These are phyloP conservation scores for Hyaloscypha variabilis DNA, from an alignment of 495 filamentous ascomycete species.

Conservation along the genomic window DNA sequence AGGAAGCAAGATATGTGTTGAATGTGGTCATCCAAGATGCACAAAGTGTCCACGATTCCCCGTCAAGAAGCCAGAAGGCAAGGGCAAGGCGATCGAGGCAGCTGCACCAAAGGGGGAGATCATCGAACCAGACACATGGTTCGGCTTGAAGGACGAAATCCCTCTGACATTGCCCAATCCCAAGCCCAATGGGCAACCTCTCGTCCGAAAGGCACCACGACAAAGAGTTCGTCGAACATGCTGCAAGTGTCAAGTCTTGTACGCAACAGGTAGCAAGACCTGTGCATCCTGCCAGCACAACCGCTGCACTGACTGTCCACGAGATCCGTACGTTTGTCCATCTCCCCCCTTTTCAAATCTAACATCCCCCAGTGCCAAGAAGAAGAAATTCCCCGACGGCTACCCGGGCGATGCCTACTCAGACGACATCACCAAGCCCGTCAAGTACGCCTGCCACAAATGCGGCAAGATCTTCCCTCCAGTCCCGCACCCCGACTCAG, in stretches of 20 bases:
- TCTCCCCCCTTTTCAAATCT: slow-evolving; percentile 30
- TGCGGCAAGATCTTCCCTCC: slow-evolving; percentile 57
- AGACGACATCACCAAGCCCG: slow-evolving; percentile 40
- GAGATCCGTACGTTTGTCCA: slow-evolving; percentile 74
- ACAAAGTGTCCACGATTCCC: slow-evolving; percentile 72
- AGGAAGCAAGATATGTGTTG: slow-evolving; percentile 66
- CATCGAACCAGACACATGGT: slow-evolving; percentile 31
- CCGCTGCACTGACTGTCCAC: slow-evolving; percentile 80
- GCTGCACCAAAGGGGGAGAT: slow-evolving; percentile 11
- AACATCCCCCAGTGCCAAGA: slow-evolving; percentile 58
- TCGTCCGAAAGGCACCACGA: slow-evolving; percentile 63
- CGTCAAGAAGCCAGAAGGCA: slow-evolving; percentile 19
- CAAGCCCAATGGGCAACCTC: slow-evolving; percentile 68
- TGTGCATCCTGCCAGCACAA: slow-evolving; percentile 74
- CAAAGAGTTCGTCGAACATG: slow-evolving; percentile 78
- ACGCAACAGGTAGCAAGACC: slow-evolving; percentile 57
- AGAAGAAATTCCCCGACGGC: slow-evolving; percentile 73
- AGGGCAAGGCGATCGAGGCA: slow-evolving; percentile 24
- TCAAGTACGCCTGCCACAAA: slow-evolving; percentile 65
- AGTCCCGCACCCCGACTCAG: slow-evolving; percentile 26
- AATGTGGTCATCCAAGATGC: slow-evolving; percentile 77
- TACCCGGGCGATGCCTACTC: slow-evolving; percentile 69
- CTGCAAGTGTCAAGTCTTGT: slow-evolving; percentile 71
- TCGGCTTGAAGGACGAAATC: slow-evolving; percentile 35
- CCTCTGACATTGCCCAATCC: slow-evolving; percentile 60